Evolutionary conservation across 768 basidiomycete species (phyloP), one percentile per base, ranked within the genome.

Genomic region (Leccinum pellstonianum): DNA sequence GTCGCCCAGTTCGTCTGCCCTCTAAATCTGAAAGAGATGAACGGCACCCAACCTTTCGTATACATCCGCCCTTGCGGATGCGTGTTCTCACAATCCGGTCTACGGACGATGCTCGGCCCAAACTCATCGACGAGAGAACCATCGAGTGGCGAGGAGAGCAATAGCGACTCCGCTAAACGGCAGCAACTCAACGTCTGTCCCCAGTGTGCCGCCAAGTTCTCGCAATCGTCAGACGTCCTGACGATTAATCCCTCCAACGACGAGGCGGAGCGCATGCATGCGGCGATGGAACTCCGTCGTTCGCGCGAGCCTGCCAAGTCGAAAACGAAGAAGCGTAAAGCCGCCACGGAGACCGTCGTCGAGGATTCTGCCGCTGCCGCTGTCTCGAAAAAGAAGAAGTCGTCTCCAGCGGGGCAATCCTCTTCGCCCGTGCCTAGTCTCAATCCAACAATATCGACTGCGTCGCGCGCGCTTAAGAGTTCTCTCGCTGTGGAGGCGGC

Each of bases 1-100:
- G 79, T 71, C 2, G 80, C 90, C 2, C 83, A 82, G 55, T 98
- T 95, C 67, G 86, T 95, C 57, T 99, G 97, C 77, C 93, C 97
- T 1, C 80, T 98, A 54, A 93, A 89, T 2, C 77, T 92, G 63
- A 93, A 93, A 73, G 96, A 97, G 76, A 98, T 98, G 94, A 94
- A 93, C 65, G 97, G 97, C 14, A 71, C 74, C 3, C 83, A 90
- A 55, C 93, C 94, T 0, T 98, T 98, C 72, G 86, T 95, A 55
- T 96, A 95, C 70, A 74, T 98, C 64, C 79, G 81, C 14, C 76
- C 87, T 0, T 98, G 96, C 67, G 95, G 95, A 15, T 95, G 93
- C 71, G 93, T 94, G 33, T 93, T 98, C 76, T 89, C 93, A 4
- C 89, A 90, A 60, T 87, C 87, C 0, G 92, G 90, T 3, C 79